Percentiles rank a stretch among this genome's conserved stretches.
Evolutionary conservation across 2,329 filamentous ascomycete genomes (phyloP).

Genomic region (Apiospora arundinis): DNA sequence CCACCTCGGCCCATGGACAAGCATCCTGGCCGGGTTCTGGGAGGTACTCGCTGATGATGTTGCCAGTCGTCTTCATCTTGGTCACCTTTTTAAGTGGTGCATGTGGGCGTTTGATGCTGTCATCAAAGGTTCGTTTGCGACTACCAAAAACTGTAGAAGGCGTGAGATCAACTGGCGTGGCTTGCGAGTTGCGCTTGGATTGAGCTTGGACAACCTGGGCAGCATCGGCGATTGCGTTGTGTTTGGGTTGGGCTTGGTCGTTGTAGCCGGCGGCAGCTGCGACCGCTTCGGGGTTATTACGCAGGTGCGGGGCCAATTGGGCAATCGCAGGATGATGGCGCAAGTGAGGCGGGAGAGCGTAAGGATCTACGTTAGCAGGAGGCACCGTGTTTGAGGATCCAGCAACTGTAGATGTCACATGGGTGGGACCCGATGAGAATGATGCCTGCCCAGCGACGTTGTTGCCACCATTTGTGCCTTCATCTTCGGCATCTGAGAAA

Average conservation of each 20-base stretch:
- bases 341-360: background rate
- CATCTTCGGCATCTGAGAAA: constrained; percentile 63
- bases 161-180: constrained; percentile 36
- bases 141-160: constrained; percentile 60
- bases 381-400: too few species aligned
- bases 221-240: constrained; percentile 17
- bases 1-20: constrained; percentile 68
- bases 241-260: background rate
- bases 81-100: constrained; percentile 57
- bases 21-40: constrained; percentile 48
- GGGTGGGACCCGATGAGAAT: background rate
- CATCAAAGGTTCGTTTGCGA: constrained; percentile 77
- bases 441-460: constrained; percentile 42
- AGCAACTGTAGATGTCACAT: background rate
- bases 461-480: constrained; percentile 33
- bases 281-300: constrained; percentile 10
- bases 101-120: constrained; percentile 68
- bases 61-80: constrained; percentile 57
- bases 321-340: background rate
- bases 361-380: background rate
- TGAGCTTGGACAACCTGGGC: constrained; percentile 23
- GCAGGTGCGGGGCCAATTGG: background rate
- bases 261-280: constrained; percentile 8
- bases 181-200: constrained; percentile 30
- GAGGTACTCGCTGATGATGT: constrained; percentile 60